Evolutionary conservation across 768 basidiomycete genomes (phyloP).

Genomic region (Boletus reticulatus): DNA sequence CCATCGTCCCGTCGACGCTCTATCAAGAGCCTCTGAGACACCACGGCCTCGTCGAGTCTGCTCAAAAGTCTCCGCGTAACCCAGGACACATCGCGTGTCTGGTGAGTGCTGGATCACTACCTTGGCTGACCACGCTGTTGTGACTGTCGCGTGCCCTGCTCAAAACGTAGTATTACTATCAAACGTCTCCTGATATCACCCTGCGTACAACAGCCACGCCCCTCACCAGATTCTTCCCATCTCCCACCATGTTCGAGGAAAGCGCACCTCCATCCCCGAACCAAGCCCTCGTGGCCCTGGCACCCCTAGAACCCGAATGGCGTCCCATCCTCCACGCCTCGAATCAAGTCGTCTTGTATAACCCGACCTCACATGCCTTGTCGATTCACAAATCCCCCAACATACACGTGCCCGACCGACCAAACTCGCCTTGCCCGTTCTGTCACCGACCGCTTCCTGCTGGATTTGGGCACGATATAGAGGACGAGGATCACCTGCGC

Average conservation of each 20-base stretch:
- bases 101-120: neutral
- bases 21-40: too few species aligned
- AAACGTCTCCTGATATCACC: constrained; percentile 2
- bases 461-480: constrained; percentile 36
- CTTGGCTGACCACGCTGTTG: neutral
- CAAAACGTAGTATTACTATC: neutral
- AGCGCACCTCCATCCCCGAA: constrained; percentile 31
- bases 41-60: neutral
- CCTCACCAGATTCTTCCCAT: neutral
- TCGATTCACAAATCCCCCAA: constrained; percentile 49
- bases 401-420: constrained; percentile 20
- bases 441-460: constrained; percentile 62
- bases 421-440: constrained; percentile 58
- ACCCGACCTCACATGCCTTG: constrained; percentile 80
- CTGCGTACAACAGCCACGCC: neutral
- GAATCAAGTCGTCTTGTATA: constrained; percentile 86
- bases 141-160: constrained; percentile 4
- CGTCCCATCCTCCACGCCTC: constrained; percentile 79
- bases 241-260: constrained; percentile 29
- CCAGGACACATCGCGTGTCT: neutral
- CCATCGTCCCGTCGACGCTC: neutral
- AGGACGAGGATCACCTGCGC: constrained; percentile 29
- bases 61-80: neutral
- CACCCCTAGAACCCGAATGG: constrained; percentile 47
- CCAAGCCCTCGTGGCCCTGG: constrained; percentile 29